These are phyloP conservation scores for Fusarium compactum DNA, from an alignment of 2,329 filamentous ascomycete genomes.

Conservation along the genomic window DNA sequence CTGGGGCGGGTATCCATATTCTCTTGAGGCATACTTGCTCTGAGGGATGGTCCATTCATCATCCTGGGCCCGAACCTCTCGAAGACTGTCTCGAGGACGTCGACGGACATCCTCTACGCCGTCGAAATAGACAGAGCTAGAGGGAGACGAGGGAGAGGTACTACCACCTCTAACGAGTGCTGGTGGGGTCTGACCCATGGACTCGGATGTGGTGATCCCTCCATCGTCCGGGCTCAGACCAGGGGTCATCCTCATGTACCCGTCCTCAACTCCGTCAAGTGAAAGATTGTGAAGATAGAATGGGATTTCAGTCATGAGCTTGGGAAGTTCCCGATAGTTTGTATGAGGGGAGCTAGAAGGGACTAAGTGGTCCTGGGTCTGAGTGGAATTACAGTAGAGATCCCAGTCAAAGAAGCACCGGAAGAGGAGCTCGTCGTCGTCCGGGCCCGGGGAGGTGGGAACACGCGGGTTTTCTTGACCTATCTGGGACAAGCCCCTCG, in stretches of 20 bases:
- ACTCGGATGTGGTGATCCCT: conserved; percentile 51
- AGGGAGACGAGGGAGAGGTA: conserved; percentile 57
- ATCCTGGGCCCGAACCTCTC: conserved; percentile 54
- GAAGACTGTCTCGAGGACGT: conserved; percentile 49
- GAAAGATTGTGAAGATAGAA: conserved; percentile 51
- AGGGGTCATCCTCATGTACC: conserved; percentile 53
- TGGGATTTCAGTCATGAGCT: conserved; percentile 53
- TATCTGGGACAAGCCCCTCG: conserved; percentile 52
- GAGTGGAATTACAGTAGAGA: conserved; percentile 51
- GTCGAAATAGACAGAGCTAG: conserved; percentile 52
- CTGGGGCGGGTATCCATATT: conserved; percentile 52
- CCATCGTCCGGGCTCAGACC: conserved; percentile 52
- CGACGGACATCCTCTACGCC: conserved; percentile 49
- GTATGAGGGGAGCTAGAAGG: conserved; percentile 48
- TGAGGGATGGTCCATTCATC: conserved; percentile 58
- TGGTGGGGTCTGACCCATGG: conserved; percentile 54
- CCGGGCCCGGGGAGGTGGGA: conserved; percentile 51
- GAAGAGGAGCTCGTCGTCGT: conserved; percentile 53
- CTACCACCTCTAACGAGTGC: conserved; percentile 55
- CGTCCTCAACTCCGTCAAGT: conserved; percentile 48
- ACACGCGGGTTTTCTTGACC: conserved; percentile 54
- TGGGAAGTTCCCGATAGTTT: conserved; percentile 49
- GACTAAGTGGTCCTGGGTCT: conserved; percentile 46
- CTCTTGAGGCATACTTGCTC: conserved; percentile 49
- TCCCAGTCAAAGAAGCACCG: conserved; percentile 55